A percentile compares a stretch with the other conserved stretches of the same genome.
phyloP scores from a whole-genome alignment of 1,139 yeast genomes.

The Pichia sp. region DNA sequence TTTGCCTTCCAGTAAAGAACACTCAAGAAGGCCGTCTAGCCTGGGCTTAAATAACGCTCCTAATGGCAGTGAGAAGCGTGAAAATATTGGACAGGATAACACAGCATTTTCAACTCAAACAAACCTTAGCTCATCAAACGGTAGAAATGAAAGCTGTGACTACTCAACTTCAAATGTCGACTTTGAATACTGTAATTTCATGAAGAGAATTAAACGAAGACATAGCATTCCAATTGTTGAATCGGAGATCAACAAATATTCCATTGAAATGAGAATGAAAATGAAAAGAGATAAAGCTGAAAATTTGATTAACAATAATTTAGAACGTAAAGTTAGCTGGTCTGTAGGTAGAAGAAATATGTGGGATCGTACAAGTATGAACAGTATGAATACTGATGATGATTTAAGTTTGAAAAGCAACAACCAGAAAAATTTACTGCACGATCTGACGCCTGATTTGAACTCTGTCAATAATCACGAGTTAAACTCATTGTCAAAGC shows the following conservation, averaged over 20 bases:
- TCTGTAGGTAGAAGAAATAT: conserved; percentile 1
- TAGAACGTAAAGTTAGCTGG: conserved; percentile 11
- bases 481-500: not conserved
- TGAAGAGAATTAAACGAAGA: conserved; percentile 28
- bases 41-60: not conserved
- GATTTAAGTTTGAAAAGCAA: not conserved
- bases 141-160: not conserved
- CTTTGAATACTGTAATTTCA: conserved; percentile 19
- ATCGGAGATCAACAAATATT: conserved; percentile 26
- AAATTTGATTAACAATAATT: not conserved
- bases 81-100: not conserved
- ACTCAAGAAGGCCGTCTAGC: conserved; percentile 3
- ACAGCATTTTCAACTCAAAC: conserved; percentile 10
- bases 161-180: conserved; percentile 4
- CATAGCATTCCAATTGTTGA: conserved; percentile 30
- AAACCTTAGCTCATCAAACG: conserved; percentile 10
- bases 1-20: not conserved
- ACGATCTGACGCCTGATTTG: not conserved
- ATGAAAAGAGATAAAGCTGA: conserved; percentile 6
- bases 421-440: not conserved
- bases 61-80: not conserved
- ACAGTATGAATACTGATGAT: not conserved
- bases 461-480: not conserved
- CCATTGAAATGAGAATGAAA: conserved; percentile 22
- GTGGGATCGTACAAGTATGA: conserved; percentile 5